Base-by-base conservation (phyloP, 768 basidiomycete species). In the Russula ochroleuca region DNA sequence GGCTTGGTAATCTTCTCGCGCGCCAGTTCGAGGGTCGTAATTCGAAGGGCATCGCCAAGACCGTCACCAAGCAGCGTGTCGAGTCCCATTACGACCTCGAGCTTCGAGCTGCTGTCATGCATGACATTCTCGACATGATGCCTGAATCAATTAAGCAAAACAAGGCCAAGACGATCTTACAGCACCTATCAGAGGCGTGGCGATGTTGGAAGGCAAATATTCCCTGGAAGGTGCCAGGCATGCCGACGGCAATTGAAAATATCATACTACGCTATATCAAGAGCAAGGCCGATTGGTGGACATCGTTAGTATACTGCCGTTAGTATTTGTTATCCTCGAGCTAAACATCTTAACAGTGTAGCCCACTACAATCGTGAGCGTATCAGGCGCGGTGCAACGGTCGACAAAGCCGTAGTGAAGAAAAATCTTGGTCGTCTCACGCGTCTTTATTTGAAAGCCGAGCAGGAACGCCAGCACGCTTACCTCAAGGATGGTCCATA, bases 61-160 rank as follows among this genome's bases (percentile, higher is more conserved):
- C 96, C 0, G 96, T 99, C 25, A 99, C 97, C 28, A 99, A 99
- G 77, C 97, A 99, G 77, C 87, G 96, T 71, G 97, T 98, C 15
- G 97, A 99, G 76, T 97, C 94, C 10, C 97, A 99, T 74, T 98
- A 95, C 70, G 97, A 99, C 74, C 81, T 99, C 40, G 97, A 99
- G 73, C 79, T 99, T 49, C 88, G 97, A 59, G 97, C 97, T 0
- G 95, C 97, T 52, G 96, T 99, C 70, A 98, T 99, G 97, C 96
- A 98, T 77, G 96, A 99, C 75, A 98, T 99, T 69, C 80, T 99
- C 69, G 96, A 98, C 79, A 98, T 98, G 96, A 98, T 98, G 96
- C 97, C 97, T 8, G 97, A 98, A 75, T 94, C 92, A 2, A 95
- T 98, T 80, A 95, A 95, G 77, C 94, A 95, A 76, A 99, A 98